Base-by-base conservation (phyloP, 192 early-diverging fungal species). In the Backusella macrospora region DNA sequence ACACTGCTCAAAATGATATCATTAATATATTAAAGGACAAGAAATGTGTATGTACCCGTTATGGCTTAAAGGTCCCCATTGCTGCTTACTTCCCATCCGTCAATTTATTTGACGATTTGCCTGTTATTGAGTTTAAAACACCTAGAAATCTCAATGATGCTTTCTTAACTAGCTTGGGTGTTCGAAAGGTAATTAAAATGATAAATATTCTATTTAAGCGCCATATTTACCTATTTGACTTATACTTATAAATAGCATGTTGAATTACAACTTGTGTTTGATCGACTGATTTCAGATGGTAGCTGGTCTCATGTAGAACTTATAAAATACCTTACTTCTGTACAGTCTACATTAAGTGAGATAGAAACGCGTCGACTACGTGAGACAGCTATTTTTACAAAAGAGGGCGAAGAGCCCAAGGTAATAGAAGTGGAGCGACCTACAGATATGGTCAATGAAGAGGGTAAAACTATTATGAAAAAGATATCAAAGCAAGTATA, bases 231-330 rank as follows among this genome's bases (percentile, higher is more conserved):
- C 1, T 29, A 59, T 65, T 18, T 21, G 9, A 18, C 7, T 16
- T 37, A 12, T 59, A 5, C 16, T 47, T 68, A 4, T 64, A 29
- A 63, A 18, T 81, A 88, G 83, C 90, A 93, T 73, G 93, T 96
- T 12, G 92, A 96, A 39, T 78, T 97, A 39, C 92, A 94, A 72
- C 62, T 96, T 65, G 86, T 97, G 14, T 95, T 97, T 82, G 89
- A 93, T 62, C 86, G 94, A 15, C 81, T 97, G 42, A 79, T 85
- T 55, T 86, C 85, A 52, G 86, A 88, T 16, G 86, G 94, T 38
- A 90, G 89, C 65, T 97, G 92, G 94, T 92, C 94, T 65, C 92
- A 96, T 73, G 83, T 92, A 23, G 89, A 93, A 75, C 81, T 97
- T 4, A 79, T 92, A 23, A 95, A 94, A 73, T 97, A 96, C 76